Evolutionary conservation across 192 early-diverging fungal genomes (phyloP), one percentile per base, ranked within the genome.

Genomic region (Coemansia sp.): DNA sequence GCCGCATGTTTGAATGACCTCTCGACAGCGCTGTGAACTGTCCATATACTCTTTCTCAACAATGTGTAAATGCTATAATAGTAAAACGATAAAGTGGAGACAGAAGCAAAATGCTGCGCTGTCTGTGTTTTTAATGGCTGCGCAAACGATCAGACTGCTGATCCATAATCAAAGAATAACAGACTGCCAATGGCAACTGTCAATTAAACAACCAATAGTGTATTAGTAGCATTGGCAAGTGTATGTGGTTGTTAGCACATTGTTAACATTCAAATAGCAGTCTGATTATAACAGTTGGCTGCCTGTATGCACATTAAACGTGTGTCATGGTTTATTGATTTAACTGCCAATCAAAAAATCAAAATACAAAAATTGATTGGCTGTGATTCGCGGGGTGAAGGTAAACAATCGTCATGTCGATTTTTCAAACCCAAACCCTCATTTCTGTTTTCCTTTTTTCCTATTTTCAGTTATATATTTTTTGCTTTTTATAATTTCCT

Each of bases 1-100:
- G 10, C 76, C 76, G 48, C 76, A 79, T 25, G 56, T 15, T 21
- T 22, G 50, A 8, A 79, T 51, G 2, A 62, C 39, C 7, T 67
- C 67, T 22, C 24, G 17, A 19, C 69, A 58, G 32, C 52, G 19
- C n/a, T 50, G 29, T 21, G 10, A 29, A n/a, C 24, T 29, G 27
- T 55, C 21, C 8, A 72, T 29, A 35, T 35, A 27, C 27, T 14
- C 68, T 68, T 62, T 71, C 64, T 63, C 65, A 63, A 35, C 27
- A 6, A 21, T 21, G 27, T 29, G 32, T 35, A 35, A 8, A 35
- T 35, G 32, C 32, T 8, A 35, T 35, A 35, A 35, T 35, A 35
- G 32, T 35, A 35, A 35, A 35, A 29, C 27, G 8, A 35, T 10
- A 1, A 45, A 45, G 14, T 45, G 41, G 41, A 45, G 41, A n/a